Evolutionary conservation across 768 basidiomycete species (phyloP), one percentile per base, ranked within the genome.

Genomic region (Cystofilobasidium macerans): DNA sequence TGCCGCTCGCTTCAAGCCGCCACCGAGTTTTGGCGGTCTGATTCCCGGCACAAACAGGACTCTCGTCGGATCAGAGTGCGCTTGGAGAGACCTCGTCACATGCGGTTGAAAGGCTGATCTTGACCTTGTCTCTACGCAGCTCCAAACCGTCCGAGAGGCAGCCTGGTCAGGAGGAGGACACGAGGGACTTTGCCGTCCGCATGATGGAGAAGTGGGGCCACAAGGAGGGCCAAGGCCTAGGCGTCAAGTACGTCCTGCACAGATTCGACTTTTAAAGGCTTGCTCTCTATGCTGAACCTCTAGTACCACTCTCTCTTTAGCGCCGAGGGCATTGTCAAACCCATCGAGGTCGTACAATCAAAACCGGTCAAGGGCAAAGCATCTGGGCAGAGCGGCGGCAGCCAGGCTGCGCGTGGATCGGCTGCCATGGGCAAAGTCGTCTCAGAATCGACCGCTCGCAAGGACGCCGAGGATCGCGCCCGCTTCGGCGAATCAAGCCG

Each of bases 171-270:
- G 48, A 54, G 14, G 59, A 62, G 40, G 65, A 67, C 54, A 51
- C 38, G 38, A 26, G 65, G 14, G 65, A 67, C 36, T 67, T 67
- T 43, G 65, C 65, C 3, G 33, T 32, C 1, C 35, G 65, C 28
- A 61, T 67, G 59, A 67, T 67, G 65, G 88, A 88, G 3, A 95
- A 92, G 78, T 93, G 88, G 88, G 93, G 93, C 0, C 90, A 95
- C 74, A 87, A 88, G 74, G 89, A 89, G 74, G 94, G 94, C 1
- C 86, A 91, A 76, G 93, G 93, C 13, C 81, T 97, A 1, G 94
- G 94, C 38, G 85, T 82, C 0, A 84, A 88, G 67, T 68, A 24
- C 45, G 67, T 56, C 28, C 5, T n/a, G 16, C 54, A 18, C 24
- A 24, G 38, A n/a, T n/a, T n/a, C n/a, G n/a, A n/a, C n/a, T n/a